These are phyloP conservation scores for Fusarium sambucinum DNA, from an alignment of 2,329 filamentous ascomycete species.

Conservation along the genomic window DNA sequence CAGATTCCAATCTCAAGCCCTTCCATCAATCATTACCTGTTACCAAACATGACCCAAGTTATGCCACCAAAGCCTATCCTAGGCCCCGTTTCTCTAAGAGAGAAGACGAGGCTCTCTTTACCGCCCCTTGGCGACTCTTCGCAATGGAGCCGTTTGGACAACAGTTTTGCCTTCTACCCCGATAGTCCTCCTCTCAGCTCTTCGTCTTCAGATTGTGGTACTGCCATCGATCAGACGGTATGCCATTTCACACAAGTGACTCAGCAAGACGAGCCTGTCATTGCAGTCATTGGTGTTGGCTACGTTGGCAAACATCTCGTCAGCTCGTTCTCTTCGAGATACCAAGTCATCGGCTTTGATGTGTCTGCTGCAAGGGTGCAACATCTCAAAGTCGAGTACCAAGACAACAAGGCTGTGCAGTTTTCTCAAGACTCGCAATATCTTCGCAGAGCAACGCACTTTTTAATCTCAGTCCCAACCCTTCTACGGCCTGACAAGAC, in stretches of 20 bases:
- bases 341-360: constrained; percentile 61
- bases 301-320: constrained; percentile 64
- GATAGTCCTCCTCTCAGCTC: constrained; percentile 29
- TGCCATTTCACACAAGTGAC: background rate
- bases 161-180: constrained; percentile 19
- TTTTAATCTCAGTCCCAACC: constrained; percentile 65
- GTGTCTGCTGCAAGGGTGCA: constrained; percentile 55
- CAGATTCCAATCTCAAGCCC: background rate
- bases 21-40: background rate
- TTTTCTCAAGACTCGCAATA: constrained; percentile 54
- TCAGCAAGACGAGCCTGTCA: constrained; percentile 47
- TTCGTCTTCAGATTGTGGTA: constrained; percentile 6
- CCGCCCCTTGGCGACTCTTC: constrained; percentile 11
- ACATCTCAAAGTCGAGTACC: constrained; percentile 49
- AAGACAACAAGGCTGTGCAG: background rate
- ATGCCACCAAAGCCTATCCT: background rate
- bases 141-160: constrained; percentile 19
- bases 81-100: background rate
- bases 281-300: constrained; percentile 65
- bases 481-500: constrained; percentile 59
- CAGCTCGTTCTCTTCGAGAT: constrained; percentile 56
- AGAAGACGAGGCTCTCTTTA: background rate
- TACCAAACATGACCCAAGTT: constrained; percentile 16
- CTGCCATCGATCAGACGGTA: background rate
- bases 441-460: constrained; percentile 60